These are phyloP conservation scores for Melastoma candidum DNA, from an alignment of 441 rosid species.

Conservation along the genomic window DNA sequence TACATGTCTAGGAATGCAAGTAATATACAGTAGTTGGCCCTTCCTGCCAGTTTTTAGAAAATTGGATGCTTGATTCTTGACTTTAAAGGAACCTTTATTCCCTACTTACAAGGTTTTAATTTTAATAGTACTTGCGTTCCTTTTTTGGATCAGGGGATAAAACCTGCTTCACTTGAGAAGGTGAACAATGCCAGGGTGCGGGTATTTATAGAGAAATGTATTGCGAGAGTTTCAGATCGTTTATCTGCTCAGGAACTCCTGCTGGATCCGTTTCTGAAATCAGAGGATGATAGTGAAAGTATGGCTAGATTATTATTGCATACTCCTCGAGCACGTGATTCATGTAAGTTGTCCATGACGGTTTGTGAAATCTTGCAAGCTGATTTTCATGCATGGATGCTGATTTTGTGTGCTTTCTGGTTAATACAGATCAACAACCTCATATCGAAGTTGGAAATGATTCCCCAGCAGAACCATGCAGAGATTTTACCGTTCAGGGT, in stretches of 20 bases:
- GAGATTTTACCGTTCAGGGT: constrained; percentile 67
- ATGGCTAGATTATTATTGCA: constrained; percentile 23
- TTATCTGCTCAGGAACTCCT: constrained; percentile 73
- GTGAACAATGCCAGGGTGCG: constrained; percentile 55
- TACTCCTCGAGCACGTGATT: constrained; percentile 8
- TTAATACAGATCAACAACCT: constrained; percentile 33
- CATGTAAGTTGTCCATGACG: constrained; percentile 27
- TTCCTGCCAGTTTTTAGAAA: no score
- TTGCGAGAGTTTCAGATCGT: constrained; percentile 64
- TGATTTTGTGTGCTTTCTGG: constrained; percentile 3
- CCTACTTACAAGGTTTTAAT: background rate
- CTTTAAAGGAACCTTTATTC: no score
- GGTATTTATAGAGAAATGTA: constrained; percentile 81
- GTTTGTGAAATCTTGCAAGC: constrained; percentile 8
- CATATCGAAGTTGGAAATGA: constrained; percentile 19
- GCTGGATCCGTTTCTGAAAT: constrained; percentile 70
- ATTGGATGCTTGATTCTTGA: no score
- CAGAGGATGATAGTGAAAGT: constrained; percentile 42
- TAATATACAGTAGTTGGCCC: no score
- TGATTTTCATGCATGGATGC: constrained; percentile 1
- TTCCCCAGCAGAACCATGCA: constrained; percentile 25
- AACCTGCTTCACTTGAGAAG: constrained; percentile 78
- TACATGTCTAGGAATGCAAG: no score
- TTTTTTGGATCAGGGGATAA: constrained; percentile 50
- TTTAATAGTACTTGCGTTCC: background rate